These are phyloP conservation scores for Juglanconis juglandina DNA, from an alignment of 2,329 filamentous ascomycete species.

Conservation along the genomic window DNA sequence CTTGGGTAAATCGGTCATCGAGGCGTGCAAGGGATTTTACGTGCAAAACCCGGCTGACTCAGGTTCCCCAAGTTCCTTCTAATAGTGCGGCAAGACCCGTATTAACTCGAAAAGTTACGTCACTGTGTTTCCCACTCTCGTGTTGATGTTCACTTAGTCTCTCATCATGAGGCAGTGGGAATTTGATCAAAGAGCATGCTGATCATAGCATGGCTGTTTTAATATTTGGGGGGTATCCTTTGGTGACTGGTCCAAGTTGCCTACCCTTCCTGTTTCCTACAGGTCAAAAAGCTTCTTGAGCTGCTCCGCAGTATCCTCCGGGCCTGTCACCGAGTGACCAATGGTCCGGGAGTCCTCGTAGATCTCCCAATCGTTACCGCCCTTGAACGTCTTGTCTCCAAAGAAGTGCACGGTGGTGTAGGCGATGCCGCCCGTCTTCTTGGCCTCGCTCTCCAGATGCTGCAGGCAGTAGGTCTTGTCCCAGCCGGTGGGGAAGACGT, in stretches of 20 bases:
- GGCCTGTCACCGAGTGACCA: conserved; percentile 78
- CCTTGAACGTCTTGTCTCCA: conserved; percentile 87
- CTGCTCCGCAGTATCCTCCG: conserved; percentile 76
- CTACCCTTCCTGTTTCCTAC: conserved; percentile 5
- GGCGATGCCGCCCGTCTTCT: conserved; percentile 64
- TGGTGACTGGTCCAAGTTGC: neutral
- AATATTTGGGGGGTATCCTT: conserved; percentile 5
- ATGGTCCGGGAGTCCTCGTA: conserved; percentile 76
- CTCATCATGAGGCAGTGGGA: too few relatives aligned
- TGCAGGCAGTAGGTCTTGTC: conserved; percentile 97
- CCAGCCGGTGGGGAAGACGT: conserved; percentile 95
- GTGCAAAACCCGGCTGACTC: too few relatives aligned
- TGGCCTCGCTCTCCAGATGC: conserved; percentile 79
- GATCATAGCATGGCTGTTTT: neutral
- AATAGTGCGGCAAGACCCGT: too few relatives aligned
- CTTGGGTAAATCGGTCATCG: too few relatives aligned
- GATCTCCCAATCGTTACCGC: conserved; percentile 96
- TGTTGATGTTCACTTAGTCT: neutral
- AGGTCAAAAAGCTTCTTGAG: conserved; percentile 78
- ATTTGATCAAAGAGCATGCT: neutral
- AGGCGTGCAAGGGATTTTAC: too few relatives aligned
- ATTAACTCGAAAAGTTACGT: too few relatives aligned
- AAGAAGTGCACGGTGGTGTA: conserved; percentile 97
- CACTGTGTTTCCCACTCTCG: too few relatives aligned
- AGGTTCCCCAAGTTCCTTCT: too few relatives aligned